Evolutionary conservation across 2,329 filamentous ascomycete species (phyloP).

Genomic region (Dothistroma septosporum): DNA sequence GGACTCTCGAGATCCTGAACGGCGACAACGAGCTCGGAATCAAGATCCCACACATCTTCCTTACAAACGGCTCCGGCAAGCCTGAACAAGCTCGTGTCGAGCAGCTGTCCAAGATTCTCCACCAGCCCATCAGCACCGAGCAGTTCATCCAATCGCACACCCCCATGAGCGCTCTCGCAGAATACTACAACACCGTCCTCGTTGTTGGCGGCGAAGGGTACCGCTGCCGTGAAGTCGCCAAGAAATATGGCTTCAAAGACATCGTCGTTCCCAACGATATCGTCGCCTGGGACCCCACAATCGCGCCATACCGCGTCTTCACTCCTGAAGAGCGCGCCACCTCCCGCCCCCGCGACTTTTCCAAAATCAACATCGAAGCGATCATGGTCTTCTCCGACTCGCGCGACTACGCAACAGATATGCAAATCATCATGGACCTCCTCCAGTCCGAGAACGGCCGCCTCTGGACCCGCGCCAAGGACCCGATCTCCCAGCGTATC

Average conservation of each 20-base stretch:
- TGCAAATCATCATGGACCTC: conserved; percentile 72
- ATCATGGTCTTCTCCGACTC: conserved; percentile 73
- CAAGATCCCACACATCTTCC: conserved; percentile 70
- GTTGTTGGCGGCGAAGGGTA: conserved; percentile 73
- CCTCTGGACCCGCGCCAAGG: conserved; percentile 60
- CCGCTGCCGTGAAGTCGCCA: conserved; percentile 67
- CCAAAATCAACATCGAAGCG: conserved; percentile 66
- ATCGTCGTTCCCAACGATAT: conserved; percentile 72
- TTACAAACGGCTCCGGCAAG: conserved; percentile 72
- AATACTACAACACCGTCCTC: conserved; percentile 73
- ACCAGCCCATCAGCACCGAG: conserved; percentile 61
- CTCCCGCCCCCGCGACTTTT: conserved; percentile 67
- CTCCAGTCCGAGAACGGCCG: conserved; percentile 64
- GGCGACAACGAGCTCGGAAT: conserved; percentile 74
- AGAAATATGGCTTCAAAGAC: conserved; percentile 70
- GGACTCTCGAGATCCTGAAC: conserved; percentile 66
- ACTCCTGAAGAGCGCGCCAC: conserved; percentile 63
- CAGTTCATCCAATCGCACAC: conserved; percentile 77
- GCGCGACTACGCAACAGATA: conserved; percentile 69
- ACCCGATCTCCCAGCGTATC: conserved; percentile 62
- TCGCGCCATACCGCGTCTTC: conserved; percentile 66
- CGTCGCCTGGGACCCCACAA: conserved; percentile 63
- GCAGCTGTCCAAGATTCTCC: conserved; percentile 64
- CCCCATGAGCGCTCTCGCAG: conserved; percentile 69
- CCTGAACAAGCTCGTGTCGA: conserved; percentile 61